Percentiles rank a stretch among this genome's conserved stretches.
These are phyloP conservation scores for Trichaptum fuscoviolaceum DNA, from an alignment of 768 basidiomycete genomes.

Conservation along the genomic window DNA sequence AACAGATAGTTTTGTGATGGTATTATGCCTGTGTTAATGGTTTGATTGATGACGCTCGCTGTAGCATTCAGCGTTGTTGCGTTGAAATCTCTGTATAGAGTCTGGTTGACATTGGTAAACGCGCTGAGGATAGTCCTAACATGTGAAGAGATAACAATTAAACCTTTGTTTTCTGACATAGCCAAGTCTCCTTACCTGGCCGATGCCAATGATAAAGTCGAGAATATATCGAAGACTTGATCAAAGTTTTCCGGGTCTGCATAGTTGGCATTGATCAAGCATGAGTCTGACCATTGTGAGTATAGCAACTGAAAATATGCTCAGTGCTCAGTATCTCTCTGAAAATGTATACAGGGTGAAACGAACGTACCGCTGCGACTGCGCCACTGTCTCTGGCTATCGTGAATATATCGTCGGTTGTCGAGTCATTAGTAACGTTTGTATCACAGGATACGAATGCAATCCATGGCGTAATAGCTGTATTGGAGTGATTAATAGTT, in stretches of 20 bases:
- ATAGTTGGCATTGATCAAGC: slow-evolving; percentile 72
- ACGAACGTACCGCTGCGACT: slow-evolving; percentile 58
- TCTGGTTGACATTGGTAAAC: slow-evolving; percentile 44
- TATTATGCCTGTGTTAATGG: slow-evolving; percentile 38
- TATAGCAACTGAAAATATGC: slow-evolving; percentile 90
- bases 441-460: slow-evolving; percentile 80
- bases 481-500: slow-evolving; percentile 25
- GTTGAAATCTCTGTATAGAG: slow-evolving; percentile 52
- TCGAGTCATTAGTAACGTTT: slow-evolving; percentile 62
- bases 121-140: slow-evolving; percentile 51
- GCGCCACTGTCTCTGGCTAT: slow-evolving; percentile 76
- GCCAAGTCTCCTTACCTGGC: slow-evolving; percentile 35
- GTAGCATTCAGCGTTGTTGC: slow-evolving; percentile 56
- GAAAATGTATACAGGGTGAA: slow-evolving; percentile 1
- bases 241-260: slow-evolving; percentile 57
- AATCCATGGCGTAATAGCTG: slow-evolving; percentile 84
- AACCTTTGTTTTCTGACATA: neutral
- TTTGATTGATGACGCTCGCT: slow-evolving; percentile 34
- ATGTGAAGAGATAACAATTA: neutral
- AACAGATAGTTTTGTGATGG: slow-evolving; percentile 57
- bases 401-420: slow-evolving; percentile 71
- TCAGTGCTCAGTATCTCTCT: no score
- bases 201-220: slow-evolving; percentile 57
- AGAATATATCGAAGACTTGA: slow-evolving; percentile 70
- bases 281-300: slow-evolving; percentile 64